phyloP scores from a whole-genome alignment of 2,329 filamentous ascomycete genomes.

The Fusarium musae region DNA sequence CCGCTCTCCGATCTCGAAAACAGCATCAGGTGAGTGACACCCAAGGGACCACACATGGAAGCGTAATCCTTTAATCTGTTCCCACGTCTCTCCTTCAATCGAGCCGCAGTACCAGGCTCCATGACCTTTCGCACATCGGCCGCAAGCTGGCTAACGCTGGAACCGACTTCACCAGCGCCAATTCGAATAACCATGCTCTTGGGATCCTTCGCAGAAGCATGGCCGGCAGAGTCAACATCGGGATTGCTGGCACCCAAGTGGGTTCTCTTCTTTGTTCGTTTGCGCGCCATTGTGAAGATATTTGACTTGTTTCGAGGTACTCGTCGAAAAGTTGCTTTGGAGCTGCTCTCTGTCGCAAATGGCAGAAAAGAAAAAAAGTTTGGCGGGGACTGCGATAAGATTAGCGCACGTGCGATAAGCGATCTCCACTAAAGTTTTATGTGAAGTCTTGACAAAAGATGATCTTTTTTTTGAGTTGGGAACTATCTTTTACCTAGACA shows the following conservation, averaged over 20 bases:
- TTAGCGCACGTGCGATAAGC: conserved; percentile 47
- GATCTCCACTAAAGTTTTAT: conserved; percentile 49
- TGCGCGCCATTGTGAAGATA: conserved; percentile 74
- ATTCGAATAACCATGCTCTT: conserved; percentile 99
- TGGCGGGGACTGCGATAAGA: conserved; percentile 50
- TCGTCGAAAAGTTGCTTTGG: conserved; percentile 20
- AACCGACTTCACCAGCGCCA: conserved; percentile 91
- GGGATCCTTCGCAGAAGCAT: conserved; percentile 75
- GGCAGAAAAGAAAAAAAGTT: conserved; percentile 50
- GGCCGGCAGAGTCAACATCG: conserved; percentile 65
- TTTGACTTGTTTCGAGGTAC: conserved; percentile 6
- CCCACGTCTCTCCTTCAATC: conserved; percentile 87
- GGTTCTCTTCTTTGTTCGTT: conserved; percentile 88
- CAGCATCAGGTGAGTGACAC: conserved; percentile 90
- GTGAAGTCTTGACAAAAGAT: conserved; percentile 7
- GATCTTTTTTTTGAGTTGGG: conserved; percentile 8
- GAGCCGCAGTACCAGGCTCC: conserved; percentile 92
- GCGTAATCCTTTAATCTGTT: conserved; percentile 94
- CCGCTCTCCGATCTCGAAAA: conserved; percentile 91
- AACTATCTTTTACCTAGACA: not conserved
- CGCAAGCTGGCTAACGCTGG: conserved; percentile 90
- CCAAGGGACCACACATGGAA: conserved; percentile 93
- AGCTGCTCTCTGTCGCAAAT: conserved; percentile 34
- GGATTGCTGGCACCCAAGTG: conserved; percentile 76
- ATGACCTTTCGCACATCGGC: conserved; percentile 92